Conservation (phyloP, 202 grass and related monocot genomes). For the Elaeis oleifera region DNA sequence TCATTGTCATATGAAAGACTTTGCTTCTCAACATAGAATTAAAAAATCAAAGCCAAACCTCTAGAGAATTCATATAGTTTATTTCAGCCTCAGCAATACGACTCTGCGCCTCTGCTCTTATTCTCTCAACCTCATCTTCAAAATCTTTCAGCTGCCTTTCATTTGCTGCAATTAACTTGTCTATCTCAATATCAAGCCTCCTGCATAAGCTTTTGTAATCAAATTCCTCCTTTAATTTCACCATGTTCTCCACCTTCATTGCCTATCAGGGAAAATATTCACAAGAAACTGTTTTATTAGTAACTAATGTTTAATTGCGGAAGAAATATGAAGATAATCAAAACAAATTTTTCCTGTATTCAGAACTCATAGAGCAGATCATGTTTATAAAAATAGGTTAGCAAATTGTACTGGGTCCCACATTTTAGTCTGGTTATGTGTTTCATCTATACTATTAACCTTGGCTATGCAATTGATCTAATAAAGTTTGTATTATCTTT, state of each 20-base stretch:
- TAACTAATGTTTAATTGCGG: not conserved
- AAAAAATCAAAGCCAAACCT: constrained; percentile 50
- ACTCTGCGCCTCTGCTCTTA: constrained; percentile 73
- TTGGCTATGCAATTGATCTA: no score
- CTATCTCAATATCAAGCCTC: constrained; percentile 90
- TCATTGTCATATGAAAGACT: not conserved
- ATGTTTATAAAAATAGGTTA: no score
- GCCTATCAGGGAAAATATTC: constrained; percentile 49
- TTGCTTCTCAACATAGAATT: not conserved
- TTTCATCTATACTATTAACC: no score
- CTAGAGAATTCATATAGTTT: constrained; percentile 52
- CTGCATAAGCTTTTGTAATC: constrained; percentile 99
- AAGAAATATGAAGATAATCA: not conserved
- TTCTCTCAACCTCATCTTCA: constrained; percentile 88
- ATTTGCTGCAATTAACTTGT: constrained; percentile 93
- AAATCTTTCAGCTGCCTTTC: constrained; percentile 86
- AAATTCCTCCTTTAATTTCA: constrained; percentile 98
- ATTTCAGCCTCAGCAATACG: constrained; percentile 69
- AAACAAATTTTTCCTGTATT: no score
- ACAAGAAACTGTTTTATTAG: constrained; percentile 9
- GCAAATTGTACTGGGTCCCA: no score
- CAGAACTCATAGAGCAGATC: no score
- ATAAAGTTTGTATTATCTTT: no score
- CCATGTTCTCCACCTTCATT: constrained; percentile 99
- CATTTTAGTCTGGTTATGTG: no score